Evolutionary conservation across 306 rosid species (phyloP), one percentile per base, ranked within the genome.

Genomic region (Lathyrus tuberosus): DNA sequence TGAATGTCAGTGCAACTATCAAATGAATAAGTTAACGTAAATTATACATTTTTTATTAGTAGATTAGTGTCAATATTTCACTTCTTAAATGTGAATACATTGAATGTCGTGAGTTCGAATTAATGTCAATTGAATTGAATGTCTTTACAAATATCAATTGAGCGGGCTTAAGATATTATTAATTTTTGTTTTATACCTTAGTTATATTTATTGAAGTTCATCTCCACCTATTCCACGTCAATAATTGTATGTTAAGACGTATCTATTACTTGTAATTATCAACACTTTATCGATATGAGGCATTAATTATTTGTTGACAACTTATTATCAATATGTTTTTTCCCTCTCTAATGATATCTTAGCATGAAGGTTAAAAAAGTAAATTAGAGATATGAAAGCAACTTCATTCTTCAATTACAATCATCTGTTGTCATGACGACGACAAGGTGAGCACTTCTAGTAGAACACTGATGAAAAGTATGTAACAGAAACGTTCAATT

Each of bases 241-340:
- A 0, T 35, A 35, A 7, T 1, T 71, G 22, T 67, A 26, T 59
- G 82, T 78, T 68, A 46, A 66, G 67, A 52, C 72, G 58, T 40
- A 13, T 16, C 14, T 52, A 12, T 69, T 54, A 22, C 15, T 44
- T 13, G 8, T 52, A 5, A 51, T 59, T 62, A 68, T 16, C 14
- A 41, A 24, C 47, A 35, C 38, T 8, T 62, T 6, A 53, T 62
- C 72, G n/a, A 33, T 28, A 54, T 65, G 57, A 7, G 12, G 41
- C 63, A 74, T 62, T 75, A 44, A 68, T 44, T 63, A 67, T 69
- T 37, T 46, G 35, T 61, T 67, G 69, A 42, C 47, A 42, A 42
- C 47, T 13, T 11, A 3, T 42, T 44, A 44, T 44, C 2, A 8
- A 15, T 47, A 6, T 43, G 68, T 70, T 70, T 64, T n/a, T 62